Evolutionary conservation across 352 stramenopile genomes (phyloP), one percentile per base, ranked within the genome.

Genomic region (Paralagenidium karlingii): DNA sequence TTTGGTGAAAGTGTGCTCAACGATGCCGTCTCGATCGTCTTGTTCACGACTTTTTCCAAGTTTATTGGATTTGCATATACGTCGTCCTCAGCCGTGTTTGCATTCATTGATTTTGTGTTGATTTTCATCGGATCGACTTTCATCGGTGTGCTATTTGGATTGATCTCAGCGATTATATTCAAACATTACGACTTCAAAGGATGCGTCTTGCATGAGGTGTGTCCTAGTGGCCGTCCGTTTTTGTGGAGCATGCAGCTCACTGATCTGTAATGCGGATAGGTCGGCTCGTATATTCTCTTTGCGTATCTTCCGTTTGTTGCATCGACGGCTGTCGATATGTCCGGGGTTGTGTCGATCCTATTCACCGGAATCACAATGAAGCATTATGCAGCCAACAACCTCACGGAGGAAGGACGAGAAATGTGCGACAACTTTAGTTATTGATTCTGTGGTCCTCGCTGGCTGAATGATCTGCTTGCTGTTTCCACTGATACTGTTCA

Each of bases 1-100:
- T 91, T 91, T 64, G 80, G 80, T 27, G 80, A 94, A 53, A 76
- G 53, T 11, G 71, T 82, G 16, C 53, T 94, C 16, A 94, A 91
- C 46, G 80, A 94, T 50, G 76, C 76, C 9, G 62, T 91, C 6
- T 58, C 55, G 1, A 71, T 94, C 25, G 71, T 87, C 9, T 46
- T 90, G 1, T 94, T 87, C 42, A 58, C 82, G 16, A 69, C 70
- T 8, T 80, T 80, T 40, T 47, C 58, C 7, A 75, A 85, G 40
- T 82, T 83, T 47, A 54, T 91, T 3, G 58, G 60, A 9, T 56
- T 58, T 11, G 57, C 67, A 9, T 56, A 78, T 34, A 57, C 41
- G 25, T 44, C 41, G 16, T 38, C 30, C 8, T 58, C 58, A n/a
- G 46, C 52, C 21, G 15, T 53, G 5, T 40, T 65, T 8, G 63